Conservation (phyloP, 2,329 filamentous ascomycete genomes). For the Diaporthe velutina region DNA sequence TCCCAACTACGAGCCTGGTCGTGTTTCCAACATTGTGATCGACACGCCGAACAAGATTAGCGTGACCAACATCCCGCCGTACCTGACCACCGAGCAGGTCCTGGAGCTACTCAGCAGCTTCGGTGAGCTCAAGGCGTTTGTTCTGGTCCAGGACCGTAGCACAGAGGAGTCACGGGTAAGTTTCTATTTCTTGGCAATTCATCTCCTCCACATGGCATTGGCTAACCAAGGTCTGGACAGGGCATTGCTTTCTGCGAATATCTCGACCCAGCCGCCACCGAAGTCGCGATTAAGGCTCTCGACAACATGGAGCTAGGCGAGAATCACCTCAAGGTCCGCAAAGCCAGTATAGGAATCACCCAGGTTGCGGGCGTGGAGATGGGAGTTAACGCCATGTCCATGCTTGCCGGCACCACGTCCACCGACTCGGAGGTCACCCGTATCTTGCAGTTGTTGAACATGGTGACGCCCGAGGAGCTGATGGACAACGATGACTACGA, state of each 20-base stretch:
- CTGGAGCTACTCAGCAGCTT: slow-evolving; percentile 91
- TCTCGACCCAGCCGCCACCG: slow-evolving; percentile 79
- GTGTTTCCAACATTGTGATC: slow-evolving; percentile 83
- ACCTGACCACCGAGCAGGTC: slow-evolving; percentile 91
- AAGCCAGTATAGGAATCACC: slow-evolving; percentile 93
- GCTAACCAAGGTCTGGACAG: slow-evolving; percentile 59
- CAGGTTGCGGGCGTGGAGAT: slow-evolving; percentile 94
- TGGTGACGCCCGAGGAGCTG: slow-evolving; percentile 96
- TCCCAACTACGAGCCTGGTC: slow-evolving; percentile 78
- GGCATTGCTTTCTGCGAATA: slow-evolving; percentile 99
- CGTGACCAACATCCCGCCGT: slow-evolving; percentile 88
- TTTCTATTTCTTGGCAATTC: slow-evolving; percentile 39
- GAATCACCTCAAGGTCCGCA: slow-evolving; percentile 84
- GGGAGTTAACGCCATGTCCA: slow-evolving; percentile 97
- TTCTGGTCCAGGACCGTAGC: slow-evolving; percentile 86
- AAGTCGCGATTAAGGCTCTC: slow-evolving; percentile 88
- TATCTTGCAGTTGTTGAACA: slow-evolving; percentile 94
- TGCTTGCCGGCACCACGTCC: slow-evolving; percentile 91
- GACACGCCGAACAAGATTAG: slow-evolving; percentile 97
- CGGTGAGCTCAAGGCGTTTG: slow-evolving; percentile 92
- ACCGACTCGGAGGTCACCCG: slow-evolving; percentile 83
- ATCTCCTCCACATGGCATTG: neutral
- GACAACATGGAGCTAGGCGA: slow-evolving; percentile 96
- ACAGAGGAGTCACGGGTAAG: slow-evolving; percentile 90
- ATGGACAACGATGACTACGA: slow-evolving; percentile 96